Conservation (phyloP, 768 basidiomycete genomes). For the Phaffia australis region DNA sequence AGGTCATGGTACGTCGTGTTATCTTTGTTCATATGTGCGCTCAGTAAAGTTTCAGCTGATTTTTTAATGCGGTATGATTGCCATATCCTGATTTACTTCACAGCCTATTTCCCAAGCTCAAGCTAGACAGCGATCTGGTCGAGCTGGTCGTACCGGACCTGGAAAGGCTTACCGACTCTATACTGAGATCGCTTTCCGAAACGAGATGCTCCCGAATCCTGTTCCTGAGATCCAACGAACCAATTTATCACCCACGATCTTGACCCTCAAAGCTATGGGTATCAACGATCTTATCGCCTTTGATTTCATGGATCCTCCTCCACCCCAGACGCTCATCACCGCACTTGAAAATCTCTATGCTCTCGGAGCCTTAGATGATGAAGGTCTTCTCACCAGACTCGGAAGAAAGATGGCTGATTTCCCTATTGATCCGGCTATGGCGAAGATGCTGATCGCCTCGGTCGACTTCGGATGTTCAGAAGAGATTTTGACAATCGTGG, state of each 20-base stretch:
- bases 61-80: not conserved
- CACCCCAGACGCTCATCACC: conserved; percentile 90
- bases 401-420: conserved; percentile 99
- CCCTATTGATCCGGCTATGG: conserved; percentile 89
- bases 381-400: conserved; percentile 83
- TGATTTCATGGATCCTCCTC: conserved; percentile 99
- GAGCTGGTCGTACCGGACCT: conserved; percentile 94
- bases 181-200: conserved; percentile 94
- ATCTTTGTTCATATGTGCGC: not conserved
- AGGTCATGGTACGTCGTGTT: conserved; percentile 56
- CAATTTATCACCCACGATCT: conserved; percentile 81
- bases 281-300: conserved; percentile 95
- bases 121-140: conserved; percentile 86
- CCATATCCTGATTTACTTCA: not conserved
- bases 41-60: not conserved
- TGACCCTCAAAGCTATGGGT: conserved; percentile 97
- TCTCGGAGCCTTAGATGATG: conserved; percentile 88
- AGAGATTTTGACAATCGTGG: conserved; percentile 91
- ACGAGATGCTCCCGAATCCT: conserved; percentile 95
- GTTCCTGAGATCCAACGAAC: conserved; percentile 92
- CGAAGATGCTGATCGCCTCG: conserved; percentile 96
- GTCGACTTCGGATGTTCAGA: conserved; percentile 97
- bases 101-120: conserved; percentile 94
- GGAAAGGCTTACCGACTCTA: conserved; percentile 97
- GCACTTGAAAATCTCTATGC: conserved; percentile 91